These are phyloP conservation scores for Glaciozyma martinii DNA, from an alignment of 768 basidiomycete species.

Conservation along the genomic window DNA sequence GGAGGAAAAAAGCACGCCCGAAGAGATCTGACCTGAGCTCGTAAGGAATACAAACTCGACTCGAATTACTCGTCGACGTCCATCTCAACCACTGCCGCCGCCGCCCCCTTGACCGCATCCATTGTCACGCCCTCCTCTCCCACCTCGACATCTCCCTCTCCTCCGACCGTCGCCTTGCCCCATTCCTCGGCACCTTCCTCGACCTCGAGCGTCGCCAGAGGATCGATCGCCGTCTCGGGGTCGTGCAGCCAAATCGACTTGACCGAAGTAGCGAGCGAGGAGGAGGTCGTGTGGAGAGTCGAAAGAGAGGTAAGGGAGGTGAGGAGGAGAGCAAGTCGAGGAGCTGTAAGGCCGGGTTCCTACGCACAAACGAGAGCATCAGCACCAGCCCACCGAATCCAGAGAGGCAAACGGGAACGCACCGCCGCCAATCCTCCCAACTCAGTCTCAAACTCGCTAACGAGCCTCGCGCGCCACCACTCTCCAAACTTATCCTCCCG, in stretches of 20 bases:
- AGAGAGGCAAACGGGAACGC: not conserved
- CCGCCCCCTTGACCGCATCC: constrained; percentile 18
- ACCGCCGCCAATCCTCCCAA: constrained; percentile 26
- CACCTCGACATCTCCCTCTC: constrained; percentile 28
- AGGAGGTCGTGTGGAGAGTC: constrained; percentile 24
- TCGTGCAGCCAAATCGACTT: constrained; percentile 30
- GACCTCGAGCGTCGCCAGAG: constrained; percentile 15
- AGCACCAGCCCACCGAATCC: not conserved
- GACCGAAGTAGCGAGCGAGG: not conserved
- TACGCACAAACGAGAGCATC: not conserved
- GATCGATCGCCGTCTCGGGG: constrained; percentile 23
- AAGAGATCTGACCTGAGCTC: no score
- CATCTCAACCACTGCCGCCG: constrained; percentile 20
- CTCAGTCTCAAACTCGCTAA: constrained; percentile 28
- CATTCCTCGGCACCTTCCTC: constrained; percentile 17
- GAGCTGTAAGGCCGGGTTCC: constrained; percentile 27
- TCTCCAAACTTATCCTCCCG: constrained; percentile 23
- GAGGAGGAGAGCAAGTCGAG: constrained; percentile 26
- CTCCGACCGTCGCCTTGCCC: constrained; percentile 21
- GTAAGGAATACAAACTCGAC: no score
- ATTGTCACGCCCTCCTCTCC: constrained; percentile 29
- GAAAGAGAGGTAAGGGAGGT: constrained; percentile 31
- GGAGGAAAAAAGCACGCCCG: no score
- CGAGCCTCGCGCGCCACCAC: constrained; percentile 29
- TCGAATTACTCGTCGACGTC: constrained; percentile 20